These are phyloP conservation scores for Trypanosoma vivax DNA, from an alignment of 208 protist species.

Conservation along the genomic window DNA sequence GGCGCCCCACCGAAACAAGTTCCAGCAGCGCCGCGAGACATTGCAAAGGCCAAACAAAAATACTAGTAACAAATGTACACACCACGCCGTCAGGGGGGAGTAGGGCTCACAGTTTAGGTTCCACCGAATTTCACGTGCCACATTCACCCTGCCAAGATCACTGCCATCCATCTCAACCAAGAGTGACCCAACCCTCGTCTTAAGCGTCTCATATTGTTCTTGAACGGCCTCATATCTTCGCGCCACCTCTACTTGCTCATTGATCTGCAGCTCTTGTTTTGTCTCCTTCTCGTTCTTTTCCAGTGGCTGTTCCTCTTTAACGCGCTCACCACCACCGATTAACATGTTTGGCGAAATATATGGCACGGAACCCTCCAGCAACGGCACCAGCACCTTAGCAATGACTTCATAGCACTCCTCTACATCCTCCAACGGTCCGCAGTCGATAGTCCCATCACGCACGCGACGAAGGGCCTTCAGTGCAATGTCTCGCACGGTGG, in stretches of 20 bases:
- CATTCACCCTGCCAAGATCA: neutral
- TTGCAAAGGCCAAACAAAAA: constrained; percentile 77
- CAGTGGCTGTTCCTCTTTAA: neutral
- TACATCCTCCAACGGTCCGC: constrained; percentile 23
- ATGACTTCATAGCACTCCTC: constrained; percentile 27
- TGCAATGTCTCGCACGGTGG: constrained; percentile 25
- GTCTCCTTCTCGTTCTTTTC: constrained; percentile 9
- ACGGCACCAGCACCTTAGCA: constrained; percentile 25
- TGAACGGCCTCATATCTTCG: no score
- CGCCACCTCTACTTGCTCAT: no score
- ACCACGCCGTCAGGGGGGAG: neutral
- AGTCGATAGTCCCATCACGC: constrained; percentile 26
- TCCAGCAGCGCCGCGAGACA: constrained; percentile 66
- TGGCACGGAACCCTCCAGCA: constrained; percentile 23
- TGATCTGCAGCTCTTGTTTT: constrained; percentile 17
- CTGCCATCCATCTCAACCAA: constrained; percentile 1
- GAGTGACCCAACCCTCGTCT: constrained; percentile 1
- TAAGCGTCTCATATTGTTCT: no score
- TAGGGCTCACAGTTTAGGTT: constrained; percentile 13
- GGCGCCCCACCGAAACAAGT: constrained; percentile 42
- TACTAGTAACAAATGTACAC: constrained; percentile 16
- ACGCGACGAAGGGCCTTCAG: constrained; percentile 49
- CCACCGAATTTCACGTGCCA: constrained; percentile 10
- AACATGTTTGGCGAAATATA: constrained; percentile 5
- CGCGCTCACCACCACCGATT: neutral